Evolutionary conservation across 1,139 yeast species (phyloP), one percentile per base, ranked within the genome.

Genomic region (Casaregolazyma suthepensis): DNA sequence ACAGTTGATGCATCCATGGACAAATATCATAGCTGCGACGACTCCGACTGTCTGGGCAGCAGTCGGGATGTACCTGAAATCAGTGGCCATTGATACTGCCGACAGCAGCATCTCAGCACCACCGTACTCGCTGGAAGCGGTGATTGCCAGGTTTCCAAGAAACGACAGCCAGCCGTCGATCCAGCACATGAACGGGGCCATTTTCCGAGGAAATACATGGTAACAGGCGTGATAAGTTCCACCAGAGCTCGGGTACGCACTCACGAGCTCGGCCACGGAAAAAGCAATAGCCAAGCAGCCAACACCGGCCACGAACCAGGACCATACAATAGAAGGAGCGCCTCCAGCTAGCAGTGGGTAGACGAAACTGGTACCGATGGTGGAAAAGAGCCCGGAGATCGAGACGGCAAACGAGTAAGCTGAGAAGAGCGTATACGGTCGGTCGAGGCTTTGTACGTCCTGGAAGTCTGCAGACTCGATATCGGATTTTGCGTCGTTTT

Each of bases 171-270:
- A 75, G 19, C 78, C 77, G 54, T 72, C 77, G 47, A 72, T 64
- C 78, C 78, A 75, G 61, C 76, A 63, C 12, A 64, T 71, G 52
- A 78, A 74, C 29, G 77, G 71, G 7, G 80, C 76, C 54, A 75
- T 71, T 58, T 72, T 76, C 57, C 70, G 74, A 20, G 83, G 84
- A 9, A 83, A 79, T 57, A 81, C 68, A 43, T 77, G 77, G 61
- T 78, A 69, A 2, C 82, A 76, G 82, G 85, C 80, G 55, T 76
- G 77, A 63, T 70, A 70, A 46, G 84, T 72, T 4, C 89, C 90
- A 52, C 90, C 90, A 18, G 83, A 76, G 1, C 90, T 84, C 47
- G 90, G 90, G 61, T 81, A 79, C 5, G 87, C 77, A 35, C 83
- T 77, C 5, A 83, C 84, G 53, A 83, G 68, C 59, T 83, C 83